Conservation (phyloP, 768 basidiomycete genomes). For the Serendipita vermifera region DNA sequence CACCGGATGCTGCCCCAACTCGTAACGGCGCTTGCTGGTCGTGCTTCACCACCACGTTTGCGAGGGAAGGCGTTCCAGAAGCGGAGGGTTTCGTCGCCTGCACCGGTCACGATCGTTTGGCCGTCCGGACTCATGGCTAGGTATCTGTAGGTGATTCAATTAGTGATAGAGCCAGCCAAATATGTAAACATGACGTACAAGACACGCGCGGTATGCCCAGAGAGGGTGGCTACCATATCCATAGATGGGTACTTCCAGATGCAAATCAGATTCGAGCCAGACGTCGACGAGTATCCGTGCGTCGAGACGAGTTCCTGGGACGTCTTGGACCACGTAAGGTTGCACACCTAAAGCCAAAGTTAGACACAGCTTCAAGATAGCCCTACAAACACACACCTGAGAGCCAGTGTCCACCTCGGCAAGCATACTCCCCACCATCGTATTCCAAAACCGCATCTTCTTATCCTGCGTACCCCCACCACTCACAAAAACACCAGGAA, state of each 20-base stretch:
- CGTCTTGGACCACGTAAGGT: constrained; percentile 89
- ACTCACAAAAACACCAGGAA: constrained; percentile 78
- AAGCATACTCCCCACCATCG: constrained; percentile 69
- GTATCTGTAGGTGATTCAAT: too few relatives aligned
- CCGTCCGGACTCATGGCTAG: constrained; percentile 97
- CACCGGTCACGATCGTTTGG: constrained; percentile 95
- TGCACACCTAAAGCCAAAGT: constrained; percentile 64
- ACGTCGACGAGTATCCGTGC: constrained; percentile 88
- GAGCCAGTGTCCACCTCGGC: constrained; percentile 88
- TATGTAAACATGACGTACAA: too few relatives aligned
- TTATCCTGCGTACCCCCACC: constrained; percentile 99
- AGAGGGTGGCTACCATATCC: constrained; percentile 87
- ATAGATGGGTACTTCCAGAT: constrained; percentile 91
- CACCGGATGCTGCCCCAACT: too few relatives aligned
- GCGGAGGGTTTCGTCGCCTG: constrained; percentile 90
- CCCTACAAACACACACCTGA: constrained; percentile 45
- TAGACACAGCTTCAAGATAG: not conserved
- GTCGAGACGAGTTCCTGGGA: constrained; percentile 97
- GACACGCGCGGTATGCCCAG: constrained; percentile 90
- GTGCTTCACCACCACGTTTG: too few relatives aligned
- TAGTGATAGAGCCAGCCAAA: too few relatives aligned
- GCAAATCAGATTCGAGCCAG: constrained; percentile 91
- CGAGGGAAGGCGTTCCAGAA: constrained; percentile 99
- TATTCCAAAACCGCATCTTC: constrained; percentile 97
- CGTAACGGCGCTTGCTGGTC: too few relatives aligned